A percentile compares a stretch with the other conserved stretches of the same genome.
Conservation (phyloP, 257 asterid genomes). For the Capsicum chinense region DNA sequence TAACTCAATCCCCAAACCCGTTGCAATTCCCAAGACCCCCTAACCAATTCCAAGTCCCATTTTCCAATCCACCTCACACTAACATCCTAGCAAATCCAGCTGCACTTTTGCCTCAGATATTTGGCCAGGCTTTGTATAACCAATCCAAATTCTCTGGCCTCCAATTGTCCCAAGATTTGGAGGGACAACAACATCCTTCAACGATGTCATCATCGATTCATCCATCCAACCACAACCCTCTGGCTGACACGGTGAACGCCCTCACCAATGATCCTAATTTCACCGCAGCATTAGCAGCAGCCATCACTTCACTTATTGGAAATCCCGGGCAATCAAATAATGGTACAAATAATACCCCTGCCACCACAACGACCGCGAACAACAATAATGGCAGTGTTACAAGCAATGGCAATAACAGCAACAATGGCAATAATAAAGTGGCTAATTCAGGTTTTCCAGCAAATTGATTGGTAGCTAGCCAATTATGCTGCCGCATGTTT, state of each 20-base stretch:
- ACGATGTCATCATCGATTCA: constrained; percentile 35
- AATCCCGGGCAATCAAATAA: constrained; percentile 48
- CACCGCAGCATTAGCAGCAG: constrained; percentile 78
- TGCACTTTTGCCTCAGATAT: constrained; percentile 67
- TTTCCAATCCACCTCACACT: constrained; percentile 51
- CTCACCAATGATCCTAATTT: constrained; percentile 79
- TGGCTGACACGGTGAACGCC: constrained; percentile 66
- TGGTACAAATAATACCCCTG: constrained; percentile 31
- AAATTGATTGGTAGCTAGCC: constrained; percentile 35
- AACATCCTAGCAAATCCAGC: constrained; percentile 41
- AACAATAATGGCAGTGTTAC: constrained; percentile 43
- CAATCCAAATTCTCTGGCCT: constrained; percentile 82
- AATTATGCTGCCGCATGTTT: constrained; percentile 19
- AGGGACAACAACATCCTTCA: constrained; percentile 28
- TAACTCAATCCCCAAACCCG: constrained; percentile 66
- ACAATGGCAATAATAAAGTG: constrained; percentile 54
- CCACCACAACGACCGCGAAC: constrained; percentile 4
- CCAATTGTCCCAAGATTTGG: constrained; percentile 70
- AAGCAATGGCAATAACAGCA: constrained; percentile 39
- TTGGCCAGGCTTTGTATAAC: constrained; percentile 71
- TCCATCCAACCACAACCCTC: constrained; percentile 51
- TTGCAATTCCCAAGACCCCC: constrained; percentile 43
- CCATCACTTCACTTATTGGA: constrained; percentile 66
- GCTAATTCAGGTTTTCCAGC: constrained; percentile 48
- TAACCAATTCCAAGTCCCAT: constrained; percentile 64